Conservation (phyloP, 352 stramenopile species). For the Pythium phragmiticola region DNA sequence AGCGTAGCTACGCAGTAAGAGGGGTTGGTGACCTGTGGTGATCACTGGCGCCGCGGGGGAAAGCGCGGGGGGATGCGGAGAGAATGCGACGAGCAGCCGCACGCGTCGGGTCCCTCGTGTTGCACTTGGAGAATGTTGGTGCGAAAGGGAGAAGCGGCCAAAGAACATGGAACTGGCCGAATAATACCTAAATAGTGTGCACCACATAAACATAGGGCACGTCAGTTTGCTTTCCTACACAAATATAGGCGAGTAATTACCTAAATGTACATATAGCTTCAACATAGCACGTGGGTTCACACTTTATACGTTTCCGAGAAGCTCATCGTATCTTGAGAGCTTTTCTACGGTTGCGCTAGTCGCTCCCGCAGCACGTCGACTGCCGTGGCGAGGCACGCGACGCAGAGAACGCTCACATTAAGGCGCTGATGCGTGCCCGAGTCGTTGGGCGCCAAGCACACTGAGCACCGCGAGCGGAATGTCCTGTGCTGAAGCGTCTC, state of each 20-base stretch:
- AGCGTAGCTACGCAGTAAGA: not conserved
- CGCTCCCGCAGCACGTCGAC: not conserved
- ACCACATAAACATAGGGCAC: conserved; percentile 2
- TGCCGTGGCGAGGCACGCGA: conserved; percentile 3
- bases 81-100: not conserved
- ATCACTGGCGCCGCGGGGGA: not conserved
- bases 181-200: not conserved
- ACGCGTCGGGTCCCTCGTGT: not conserved
- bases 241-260: no score
- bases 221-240: not conserved
- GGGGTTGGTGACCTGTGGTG: not conserved
- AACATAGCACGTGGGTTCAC: not conserved
- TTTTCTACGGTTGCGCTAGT: not conserved
- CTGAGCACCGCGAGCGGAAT: not conserved
- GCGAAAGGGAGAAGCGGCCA: not conserved
- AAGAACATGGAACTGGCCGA: not conserved
- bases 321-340: not conserved
- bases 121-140: conserved; percentile 15
- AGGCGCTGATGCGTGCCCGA: conserved; percentile 17
- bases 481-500: not conserved
- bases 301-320: not conserved
- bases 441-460: conserved; percentile 9
- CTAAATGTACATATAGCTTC: no score
- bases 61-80: not conserved
- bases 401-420: conserved; percentile 5